Evolutionary conservation across 805 yeast genomes (phyloP), one percentile per base, ranked within the genome.

Genomic region (Cyberlindnera misumaiensis): DNA sequence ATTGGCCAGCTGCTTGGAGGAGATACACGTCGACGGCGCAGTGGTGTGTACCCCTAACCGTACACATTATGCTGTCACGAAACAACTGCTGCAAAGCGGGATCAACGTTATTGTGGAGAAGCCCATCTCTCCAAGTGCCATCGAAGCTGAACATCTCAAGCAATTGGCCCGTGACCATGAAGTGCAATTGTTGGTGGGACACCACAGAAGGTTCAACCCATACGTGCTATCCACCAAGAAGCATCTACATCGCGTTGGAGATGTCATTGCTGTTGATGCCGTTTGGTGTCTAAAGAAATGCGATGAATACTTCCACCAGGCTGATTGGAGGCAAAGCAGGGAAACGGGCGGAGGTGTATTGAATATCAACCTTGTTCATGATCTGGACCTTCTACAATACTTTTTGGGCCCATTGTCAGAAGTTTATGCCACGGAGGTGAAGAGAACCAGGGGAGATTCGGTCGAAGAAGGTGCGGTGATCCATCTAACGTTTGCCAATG

Each of bases 401-500:
- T 41, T 47, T 22, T 30, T 45, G 5, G 51, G 51, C 11, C 51
- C 51, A 11, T 42, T 47, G 32, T 32, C 32, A 4, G 28, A 34
- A 34, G 48, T 47, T 1, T 47, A 42, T 20, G 48, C 51, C 28
- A 34, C 39, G 2, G 46, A 42, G 33, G 36, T 41, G 11, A 39
- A 36, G 26, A 40, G 39, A 36, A 42, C 46, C 4, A 39, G 51
- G 25, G 38, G 36, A 9, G 47, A 47, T 16, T 32, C 46, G 3
- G 51, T 44, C 14, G 51, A 44, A n/a, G 51, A 47, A 32, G 51
- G 51, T 18, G 51, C 48, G 12, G 51, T 47, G 11, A 28, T 47
- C 15, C 41, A 42, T 8, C 18, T 47, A 38, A 35, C 48, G 2
- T 47, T 47, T 25, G 27, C 35, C 18, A 39, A 27, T 24, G 51